These are phyloP conservation scores for Linum lewisii DNA, from an alignment of 345 rosid species.

Conservation along the genomic window DNA sequence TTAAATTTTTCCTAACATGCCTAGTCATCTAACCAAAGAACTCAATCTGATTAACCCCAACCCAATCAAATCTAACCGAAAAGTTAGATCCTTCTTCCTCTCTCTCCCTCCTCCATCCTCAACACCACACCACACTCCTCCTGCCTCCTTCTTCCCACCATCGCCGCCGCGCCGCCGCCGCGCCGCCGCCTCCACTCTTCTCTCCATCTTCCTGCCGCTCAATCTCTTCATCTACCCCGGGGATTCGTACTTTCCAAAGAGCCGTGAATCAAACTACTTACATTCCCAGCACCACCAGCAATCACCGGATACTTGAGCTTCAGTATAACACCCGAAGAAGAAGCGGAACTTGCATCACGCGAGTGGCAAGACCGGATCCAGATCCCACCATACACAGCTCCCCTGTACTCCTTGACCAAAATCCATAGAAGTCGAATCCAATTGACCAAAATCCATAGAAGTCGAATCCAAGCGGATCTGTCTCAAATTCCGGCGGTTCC, in stretches of 20 bases:
- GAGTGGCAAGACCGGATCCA: constrained; percentile 18
- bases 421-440: constrained; percentile 47
- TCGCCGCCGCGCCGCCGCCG: no score
- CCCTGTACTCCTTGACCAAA: constrained; percentile 63
- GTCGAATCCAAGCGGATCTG: constrained; percentile 32
- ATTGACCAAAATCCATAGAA: constrained; percentile 16
- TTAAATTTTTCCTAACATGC: no score
- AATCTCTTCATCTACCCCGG: no score
- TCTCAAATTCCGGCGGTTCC: constrained; percentile 23
- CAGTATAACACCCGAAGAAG: constrained; percentile 33
- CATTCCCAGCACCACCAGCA: constrained; percentile 19
- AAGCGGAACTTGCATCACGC: constrained; percentile 19
- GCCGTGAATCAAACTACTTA: constrained; percentile 56
- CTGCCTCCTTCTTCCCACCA: no score
- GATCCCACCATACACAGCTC: constrained; percentile 87
- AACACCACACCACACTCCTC: no score
- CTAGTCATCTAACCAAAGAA: no score
- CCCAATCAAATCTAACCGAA: no score
- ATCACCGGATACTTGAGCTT: constrained; percentile 47
- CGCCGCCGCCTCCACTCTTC: no score
- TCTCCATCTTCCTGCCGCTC: no score
- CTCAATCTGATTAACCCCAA: no score
- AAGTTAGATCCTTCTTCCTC: no score
- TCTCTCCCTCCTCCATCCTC: no score
- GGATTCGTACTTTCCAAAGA: constrained; percentile 38